Percentiles rank a stretch among this genome's conserved stretches.
phyloP scores from a whole-genome alignment of 805 yeast species.

The Brettanomyces sp. region DNA sequence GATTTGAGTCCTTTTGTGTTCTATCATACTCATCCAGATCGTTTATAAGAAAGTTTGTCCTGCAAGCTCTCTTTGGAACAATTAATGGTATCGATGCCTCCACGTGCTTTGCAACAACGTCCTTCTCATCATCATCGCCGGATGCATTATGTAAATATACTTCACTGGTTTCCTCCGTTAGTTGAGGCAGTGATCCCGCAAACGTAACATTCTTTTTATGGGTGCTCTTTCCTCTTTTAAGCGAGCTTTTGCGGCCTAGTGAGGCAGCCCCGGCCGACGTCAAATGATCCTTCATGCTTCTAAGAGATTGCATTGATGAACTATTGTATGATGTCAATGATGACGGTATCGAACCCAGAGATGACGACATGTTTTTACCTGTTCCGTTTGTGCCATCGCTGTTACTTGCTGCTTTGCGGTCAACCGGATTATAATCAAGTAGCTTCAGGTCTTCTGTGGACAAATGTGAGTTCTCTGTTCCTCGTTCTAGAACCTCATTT shows the following conservation, averaged over 20 bases:
- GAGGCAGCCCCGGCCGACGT: not conserved
- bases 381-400: not conserved
- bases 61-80: conserved; percentile 19
- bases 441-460: conserved; percentile 18
- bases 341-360: not conserved
- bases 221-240: conserved; percentile 16
- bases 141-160: conserved; percentile 7
- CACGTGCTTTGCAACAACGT: not conserved
- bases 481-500: conserved; percentile 61
- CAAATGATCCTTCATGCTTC: too few relatives aligned
- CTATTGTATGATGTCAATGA: not conserved
- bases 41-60: conserved; percentile 23
- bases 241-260: conserved; percentile 16
- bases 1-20: conserved; percentile 1
- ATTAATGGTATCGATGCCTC: conserved; percentile 25
- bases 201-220: conserved; percentile 23
- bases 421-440: conserved; percentile 7
- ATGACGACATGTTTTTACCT: not conserved
- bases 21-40: conserved; percentile 23
- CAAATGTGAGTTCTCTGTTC: conserved; percentile 11
- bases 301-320: not conserved
- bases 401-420: conserved; percentile 4
- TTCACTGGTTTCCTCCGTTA: not conserved
- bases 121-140: conserved; percentile 22
- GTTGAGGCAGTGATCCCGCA: conserved; percentile 9